A percentile compares a stretch with the other conserved stretches of the same genome.
Conservation (phyloP, 2,329 filamentous ascomycete genomes). For the Cladosporium sp. region DNA sequence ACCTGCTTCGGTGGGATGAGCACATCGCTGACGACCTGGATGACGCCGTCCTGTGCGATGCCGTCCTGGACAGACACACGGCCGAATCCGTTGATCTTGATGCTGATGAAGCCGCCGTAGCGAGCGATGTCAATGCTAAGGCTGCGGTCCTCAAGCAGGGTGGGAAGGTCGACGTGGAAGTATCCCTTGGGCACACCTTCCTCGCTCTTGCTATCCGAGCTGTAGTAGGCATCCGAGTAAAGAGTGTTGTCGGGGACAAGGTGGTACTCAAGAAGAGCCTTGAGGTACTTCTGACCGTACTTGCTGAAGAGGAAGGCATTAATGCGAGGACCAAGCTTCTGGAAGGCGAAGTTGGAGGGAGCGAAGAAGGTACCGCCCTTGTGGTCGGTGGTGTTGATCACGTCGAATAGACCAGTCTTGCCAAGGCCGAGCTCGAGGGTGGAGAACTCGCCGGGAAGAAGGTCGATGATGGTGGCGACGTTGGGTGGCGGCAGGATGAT, state of each 20-base stretch:
- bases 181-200: constrained; percentile 48
- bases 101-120: constrained; percentile 66
- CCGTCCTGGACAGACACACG: constrained; percentile 68
- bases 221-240: constrained; percentile 82
- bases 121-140: constrained; percentile 71
- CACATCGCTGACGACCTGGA: constrained; percentile 73
- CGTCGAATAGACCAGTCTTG: constrained; percentile 70
- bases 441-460: constrained; percentile 71
- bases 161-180: constrained; percentile 70
- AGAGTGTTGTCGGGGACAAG: constrained; percentile 72
- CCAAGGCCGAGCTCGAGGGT: constrained; percentile 73
- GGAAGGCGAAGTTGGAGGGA: constrained; percentile 78
- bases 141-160: constrained; percentile 65
- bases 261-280: constrained; percentile 76
- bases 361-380: constrained; percentile 76
- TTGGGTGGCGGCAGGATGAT: constrained; percentile 75
- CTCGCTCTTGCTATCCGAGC: constrained; percentile 35
- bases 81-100: constrained; percentile 74
- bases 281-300: constrained; percentile 72
- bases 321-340: constrained; percentile 67
- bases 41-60: constrained; percentile 74
- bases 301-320: constrained; percentile 86
- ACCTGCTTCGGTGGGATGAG: constrained; percentile 71
- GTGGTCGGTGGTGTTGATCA: constrained; percentile 55
- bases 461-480: constrained; percentile 62